Base-by-base conservation (phyloP, 1,139 yeast species). In the Magnusiomyces sp. region DNA sequence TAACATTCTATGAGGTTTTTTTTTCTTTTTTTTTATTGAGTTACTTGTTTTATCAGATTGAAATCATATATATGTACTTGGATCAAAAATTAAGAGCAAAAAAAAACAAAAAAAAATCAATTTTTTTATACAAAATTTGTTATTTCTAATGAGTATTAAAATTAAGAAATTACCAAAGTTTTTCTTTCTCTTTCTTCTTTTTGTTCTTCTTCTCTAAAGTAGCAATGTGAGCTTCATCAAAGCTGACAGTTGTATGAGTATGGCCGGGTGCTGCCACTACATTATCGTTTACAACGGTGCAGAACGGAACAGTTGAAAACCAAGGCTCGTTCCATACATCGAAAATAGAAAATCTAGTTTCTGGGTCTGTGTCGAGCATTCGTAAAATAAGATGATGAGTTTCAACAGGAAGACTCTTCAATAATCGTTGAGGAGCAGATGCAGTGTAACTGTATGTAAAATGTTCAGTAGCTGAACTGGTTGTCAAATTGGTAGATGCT, bases 211-310 rank as follows among this genome's bases (percentile, higher is more conserved):
- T 85, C 63, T 90, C 97, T 58, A 88, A 76, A 48, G 94, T 85
- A 14, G 97, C 96, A 68, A 90, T 90, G 66, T 90, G 97, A 0
- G 97, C 97, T 60, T 87, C 95, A 53, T 88, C 82, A 65, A 87
- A 95, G 59, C 88, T 95, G 48, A 90, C 97, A 59, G 80, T 80
- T 1, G 96, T 86, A 64, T 90, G 97, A 43, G 74, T 75, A 63
- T 90, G 97, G 61, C 79, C 82, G 14, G 65, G 59, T 20, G 69
- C 62, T 20, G 64, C 60, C 29, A 59, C 58, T 29, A 66, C 57
- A 34, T 63, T 57, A 14, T 60, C 66, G 48, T 43, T 49, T 37
- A 62, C 67, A 37, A 67, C 54, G 13, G 70, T 64, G 53, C 80
- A 81, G 54, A 64, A 77, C 47, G 82, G 75, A 41, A 85, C 76